Base-by-base conservation (phyloP, 768 basidiomycete genomes). In the Termitomyces sp. region DNA sequence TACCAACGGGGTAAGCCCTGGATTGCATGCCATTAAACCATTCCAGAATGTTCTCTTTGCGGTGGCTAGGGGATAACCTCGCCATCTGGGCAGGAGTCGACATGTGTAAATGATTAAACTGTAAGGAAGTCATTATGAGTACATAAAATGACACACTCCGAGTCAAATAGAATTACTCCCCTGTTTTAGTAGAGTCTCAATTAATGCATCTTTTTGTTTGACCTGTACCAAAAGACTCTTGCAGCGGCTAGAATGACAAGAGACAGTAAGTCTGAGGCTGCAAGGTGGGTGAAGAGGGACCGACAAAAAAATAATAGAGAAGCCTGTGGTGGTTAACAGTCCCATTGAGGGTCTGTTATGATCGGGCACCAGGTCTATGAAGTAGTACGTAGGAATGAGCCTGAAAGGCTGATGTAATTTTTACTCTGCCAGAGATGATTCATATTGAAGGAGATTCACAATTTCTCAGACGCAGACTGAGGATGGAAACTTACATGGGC, bases 181-280 rank as follows among this genome's bases (percentile, higher is more conserved):
- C 77, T 92, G 90, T 68, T 92, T 91, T 62, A 94, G 79, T 12
- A 93, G 81, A 15, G 85, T 87, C 60, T 91, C 88, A 64, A 94
- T 93, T 63, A 92, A 87, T 22, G 83, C 77, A 73, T 94, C 91
- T 74, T 94, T 94, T 73, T 94, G 90, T 54, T 86, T 81, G 61
- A 94, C 86, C 69, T 92, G 89, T 3, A 89, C 88, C 24, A 93
- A 81, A 16, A 94, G 77, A 66, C 90, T 90, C 65, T 92, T 90
- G 59, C 89, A 83, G 75, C 92, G 91, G 66, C 91, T 93, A 64
- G 71, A 74, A 20, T 29, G 29, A 29, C 67, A 62, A 69, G 75
- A 73, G 41, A 69, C 70, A n/a, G n/a, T n/a, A n/a, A n/a, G n/a
- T n/a, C n/a, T n/a, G n/a, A n/a, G n/a, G n/a, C 59, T 69, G 60